phyloP scores from a whole-genome alignment of 495 filamentous ascomycete species.

The Aspergillus incahuasiensis region DNA sequence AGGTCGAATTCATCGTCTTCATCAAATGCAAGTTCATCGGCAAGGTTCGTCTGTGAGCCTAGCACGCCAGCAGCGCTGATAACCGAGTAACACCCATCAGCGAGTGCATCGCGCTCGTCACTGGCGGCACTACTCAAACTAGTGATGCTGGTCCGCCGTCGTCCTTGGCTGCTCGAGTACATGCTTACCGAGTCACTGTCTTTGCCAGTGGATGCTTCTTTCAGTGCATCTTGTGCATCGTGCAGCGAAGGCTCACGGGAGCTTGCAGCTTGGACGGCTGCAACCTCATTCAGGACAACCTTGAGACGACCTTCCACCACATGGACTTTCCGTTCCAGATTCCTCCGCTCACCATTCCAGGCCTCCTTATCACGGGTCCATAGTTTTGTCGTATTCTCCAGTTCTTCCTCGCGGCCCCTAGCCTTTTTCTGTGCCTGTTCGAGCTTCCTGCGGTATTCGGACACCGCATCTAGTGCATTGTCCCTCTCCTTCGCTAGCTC shows the following conservation, averaged over 20 bases:
- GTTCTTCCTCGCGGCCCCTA: constrained; percentile 79
- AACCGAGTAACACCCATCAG: constrained; percentile 60
- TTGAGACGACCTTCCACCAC: constrained; percentile 83
- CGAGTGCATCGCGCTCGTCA: constrained; percentile 37
- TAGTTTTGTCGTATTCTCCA: constrained; percentile 64
- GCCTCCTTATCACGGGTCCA: constrained; percentile 78
- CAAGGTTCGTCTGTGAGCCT: constrained; percentile 60
- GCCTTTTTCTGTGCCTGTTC: constrained; percentile 73
- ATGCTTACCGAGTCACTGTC: constrained; percentile 73
- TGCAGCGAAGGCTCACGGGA: constrained; percentile 23
- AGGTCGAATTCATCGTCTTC: constrained; percentile 62
- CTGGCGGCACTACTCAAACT: constrained; percentile 61
- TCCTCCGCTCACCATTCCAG: constrained; percentile 77
- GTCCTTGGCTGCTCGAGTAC: constrained; percentile 64
- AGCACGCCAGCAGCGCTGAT: constrained; percentile 50
- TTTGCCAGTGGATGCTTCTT: constrained; percentile 37
- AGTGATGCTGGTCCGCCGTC: constrained; percentile 50
- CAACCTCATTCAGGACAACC: constrained; percentile 76
- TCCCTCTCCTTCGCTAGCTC: constrained; percentile 84
- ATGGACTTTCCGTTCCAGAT: constrained; percentile 76
- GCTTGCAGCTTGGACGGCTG: constrained; percentile 60
- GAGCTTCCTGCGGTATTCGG: constrained; percentile 72
- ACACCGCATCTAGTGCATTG: constrained; percentile 66
- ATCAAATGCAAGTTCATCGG: constrained; percentile 84
- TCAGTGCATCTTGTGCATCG: constrained; percentile 19